Base-by-base conservation (phyloP, 2,329 filamentous ascomycete species). In the Tothia fuscella region DNA sequence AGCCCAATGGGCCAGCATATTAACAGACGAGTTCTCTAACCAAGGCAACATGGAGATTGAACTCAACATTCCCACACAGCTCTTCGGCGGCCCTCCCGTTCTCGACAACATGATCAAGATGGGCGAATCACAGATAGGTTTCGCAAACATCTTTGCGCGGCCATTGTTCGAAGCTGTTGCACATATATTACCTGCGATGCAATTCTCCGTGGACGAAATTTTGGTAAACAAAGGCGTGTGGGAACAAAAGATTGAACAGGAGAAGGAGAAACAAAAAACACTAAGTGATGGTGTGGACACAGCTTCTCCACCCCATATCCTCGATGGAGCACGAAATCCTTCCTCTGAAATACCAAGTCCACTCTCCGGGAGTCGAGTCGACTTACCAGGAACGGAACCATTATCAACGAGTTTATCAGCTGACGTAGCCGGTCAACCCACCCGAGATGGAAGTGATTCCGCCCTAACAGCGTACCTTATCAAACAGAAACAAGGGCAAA, bases 131-230 rank as follows among this genome's bases (percentile, higher is more conserved):
- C 91, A 98, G 61, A 82, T 95, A 42, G 82, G 85, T 19, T 98
- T 98, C 63, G 95, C 96, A 84, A 91, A 86, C 49, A 75, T 95
- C 52, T 96, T 96, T 58, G 91, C 89, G 13, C 77, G 88, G 37
- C 91, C 91, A 1, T 71, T 98, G 0, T 98, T 98, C 56, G 78
- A 87, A 55, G 84, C 82, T 6, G 80, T 96, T 6, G 78, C 84
- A 22, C 83, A 93, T 51, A 74, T 96, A 26, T 72, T 96, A 54
- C 88, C 91, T 2, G 76, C 74, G 17, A 84, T 96, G 77, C 68
- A 71, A 38, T 95, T 93, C 59, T 84, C 81, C 10, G 80, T 93
- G 10, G 75, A 82, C 20, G 86, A 94, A 60, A 78, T 96, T 19
- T 70, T 82, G 38, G 65, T 65, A 44, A 96, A 96, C 60, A 83